Conservation (phyloP, 1,284 basidiomycete genomes). For the Puccinia horiana region DNA sequence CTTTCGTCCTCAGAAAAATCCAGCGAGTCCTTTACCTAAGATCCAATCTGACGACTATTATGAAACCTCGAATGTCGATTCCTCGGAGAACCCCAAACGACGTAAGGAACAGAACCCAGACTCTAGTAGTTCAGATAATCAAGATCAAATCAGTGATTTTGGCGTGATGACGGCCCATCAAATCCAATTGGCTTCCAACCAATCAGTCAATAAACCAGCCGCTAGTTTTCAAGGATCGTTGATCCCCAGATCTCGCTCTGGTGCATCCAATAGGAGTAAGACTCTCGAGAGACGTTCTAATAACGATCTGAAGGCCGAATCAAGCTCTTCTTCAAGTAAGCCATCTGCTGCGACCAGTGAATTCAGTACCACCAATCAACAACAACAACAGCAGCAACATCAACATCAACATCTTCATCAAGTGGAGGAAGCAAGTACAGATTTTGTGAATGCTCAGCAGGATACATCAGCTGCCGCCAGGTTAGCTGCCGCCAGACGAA, state of each 20-base stretch:
- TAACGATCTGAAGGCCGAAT: conserved; percentile 38
- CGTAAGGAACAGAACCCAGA: background rate
- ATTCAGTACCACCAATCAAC: background rate
- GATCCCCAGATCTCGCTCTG: conserved; percentile 42
- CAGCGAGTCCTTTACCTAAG: conserved; percentile 21
- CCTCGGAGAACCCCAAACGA: background rate
- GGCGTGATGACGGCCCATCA: conserved; percentile 12
- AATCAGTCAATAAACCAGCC: conserved; percentile 11
- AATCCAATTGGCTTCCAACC: background rate
- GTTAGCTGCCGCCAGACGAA: conserved; percentile 44
- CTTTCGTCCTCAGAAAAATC: conserved; percentile 54
- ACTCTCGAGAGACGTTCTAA: conserved; percentile 20
- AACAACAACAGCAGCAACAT: background rate
- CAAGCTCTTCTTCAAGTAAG: background rate
- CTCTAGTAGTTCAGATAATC: conserved; percentile 11
- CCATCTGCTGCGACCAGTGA: background rate
- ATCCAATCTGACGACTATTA: conserved; percentile 9
- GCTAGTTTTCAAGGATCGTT: conserved; percentile 5
- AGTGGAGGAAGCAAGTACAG: background rate
- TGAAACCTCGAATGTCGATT: background rate
- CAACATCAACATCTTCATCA: background rate
- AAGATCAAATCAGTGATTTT: conserved; percentile 26
- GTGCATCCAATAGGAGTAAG: conserved; percentile 18
- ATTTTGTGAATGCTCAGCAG: background rate
- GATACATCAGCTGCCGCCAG: conserved; percentile 40